Evolutionary conservation across 768 basidiomycete genomes (phyloP), one percentile per base, ranked within the genome.

Genomic region (Amanita pallidorosea): DNA sequence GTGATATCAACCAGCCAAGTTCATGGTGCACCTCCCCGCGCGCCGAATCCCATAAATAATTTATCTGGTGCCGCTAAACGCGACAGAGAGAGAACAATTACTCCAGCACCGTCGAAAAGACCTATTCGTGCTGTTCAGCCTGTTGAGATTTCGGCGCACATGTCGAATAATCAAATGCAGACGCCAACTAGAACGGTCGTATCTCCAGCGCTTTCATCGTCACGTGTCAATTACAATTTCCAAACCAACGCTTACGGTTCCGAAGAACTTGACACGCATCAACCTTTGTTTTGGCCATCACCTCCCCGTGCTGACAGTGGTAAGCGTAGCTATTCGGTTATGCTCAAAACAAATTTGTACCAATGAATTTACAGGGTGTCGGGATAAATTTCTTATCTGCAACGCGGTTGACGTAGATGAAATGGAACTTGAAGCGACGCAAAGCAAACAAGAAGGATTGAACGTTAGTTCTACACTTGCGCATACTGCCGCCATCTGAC

Each of bases 1-100:
- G 83, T 88, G 22, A 82, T 91, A 54, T 86, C 88, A 6, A 88
- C 88, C 7, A 87, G 77, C 59, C 77, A 80, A 51, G 70, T 76
- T 25, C 75, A 74, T 20, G 74, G 71, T 37, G 65, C 62, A 12
- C 54, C 60, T 12, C 50, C 58, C 23, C 54, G 64, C 34, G 61
- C 55, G 27, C 61, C 63, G 57, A 55, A 56, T 52, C 57, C 59
- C 54, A 58, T 47, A 22, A 56, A 53, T 44, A 47, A 61, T 45
- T 41, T 45, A 37, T 50, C 53, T 22, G 60, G 60, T 29, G 59
- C 47, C 27, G 69, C 62, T 55, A 78, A 74, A 64, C 76, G 72
- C 49, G 73, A 68, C 42, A 70, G 69, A 46, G 71, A 72, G 38
- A 67, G 67, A 4, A 62, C 64, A 17, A 53, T 54, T 50, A 74